These are phyloP conservation scores for Bruguiera sexangula DNA, from an alignment of 345 rosid species.

Conservation along the genomic window DNA sequence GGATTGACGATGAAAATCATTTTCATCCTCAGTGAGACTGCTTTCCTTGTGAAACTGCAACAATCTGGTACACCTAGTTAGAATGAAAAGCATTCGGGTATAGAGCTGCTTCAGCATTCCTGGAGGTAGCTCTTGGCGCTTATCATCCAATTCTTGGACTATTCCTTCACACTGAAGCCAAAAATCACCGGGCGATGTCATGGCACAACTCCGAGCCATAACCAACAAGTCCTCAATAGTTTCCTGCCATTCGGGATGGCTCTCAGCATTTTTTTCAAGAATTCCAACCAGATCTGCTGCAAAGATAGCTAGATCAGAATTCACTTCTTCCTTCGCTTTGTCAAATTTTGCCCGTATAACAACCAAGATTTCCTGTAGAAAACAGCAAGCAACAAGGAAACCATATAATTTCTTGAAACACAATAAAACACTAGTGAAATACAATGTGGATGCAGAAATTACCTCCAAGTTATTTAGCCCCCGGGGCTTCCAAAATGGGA, in stretches of 20 bases:
- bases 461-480: conserved; percentile 90
- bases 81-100: conserved; percentile 97
- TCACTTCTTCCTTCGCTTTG: conserved; percentile 98
- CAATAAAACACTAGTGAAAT: neutral
- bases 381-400: conserved; percentile 24
- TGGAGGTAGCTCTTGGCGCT: conserved; percentile 93
- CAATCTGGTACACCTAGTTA: conserved; percentile 93
- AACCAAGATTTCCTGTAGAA: conserved; percentile 72
- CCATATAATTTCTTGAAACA: conserved; percentile 1
- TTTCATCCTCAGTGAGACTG: conserved; percentile 77
- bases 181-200: conserved; percentile 90
- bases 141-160: conserved; percentile 98
- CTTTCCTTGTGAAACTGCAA: conserved; percentile 99
- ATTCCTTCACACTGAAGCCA: conserved; percentile 99
- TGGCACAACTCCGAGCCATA: conserved; percentile 94
- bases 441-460: conserved; percentile 15
- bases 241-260: conserved; percentile 99
- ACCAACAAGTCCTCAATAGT: conserved; percentile 91
- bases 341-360: conserved; percentile 88
- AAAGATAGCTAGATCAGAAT: conserved; percentile 92
- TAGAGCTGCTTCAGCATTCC: conserved; percentile 91
- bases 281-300: conserved; percentile 98
- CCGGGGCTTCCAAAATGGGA: conserved; percentile 94
- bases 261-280: conserved; percentile 94
- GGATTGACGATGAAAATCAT: conserved; percentile 66